These are phyloP conservation scores for Geosmithia flava DNA, from an alignment of 2,329 filamentous ascomycete species.

Conservation along the genomic window DNA sequence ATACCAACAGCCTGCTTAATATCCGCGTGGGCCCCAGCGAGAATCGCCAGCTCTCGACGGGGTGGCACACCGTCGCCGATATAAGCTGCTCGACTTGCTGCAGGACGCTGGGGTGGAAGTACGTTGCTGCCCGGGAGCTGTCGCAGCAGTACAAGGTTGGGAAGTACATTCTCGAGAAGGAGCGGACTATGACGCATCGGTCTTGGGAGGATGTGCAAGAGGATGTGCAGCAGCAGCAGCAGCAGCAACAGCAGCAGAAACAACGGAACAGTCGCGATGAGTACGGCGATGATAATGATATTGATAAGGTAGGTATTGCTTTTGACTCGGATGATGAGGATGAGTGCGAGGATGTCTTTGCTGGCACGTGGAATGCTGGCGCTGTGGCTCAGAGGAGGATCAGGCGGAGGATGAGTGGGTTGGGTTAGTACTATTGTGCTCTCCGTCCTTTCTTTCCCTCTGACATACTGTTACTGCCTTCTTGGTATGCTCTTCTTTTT, in stretches of 20 bases:
- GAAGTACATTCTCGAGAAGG: slow-evolving; percentile 55
- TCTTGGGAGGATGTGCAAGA: slow-evolving; percentile 35
- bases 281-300: slow-evolving; percentile 1
- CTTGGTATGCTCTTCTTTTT: too few relatives aligned
- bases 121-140: slow-evolving; percentile 47
- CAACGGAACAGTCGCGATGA: background rate
- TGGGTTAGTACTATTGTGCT: background rate
- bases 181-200: slow-evolving; percentile 37
- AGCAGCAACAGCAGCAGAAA: background rate
- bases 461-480: too few relatives aligned
- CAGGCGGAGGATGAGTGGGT: slow-evolving; percentile 6
- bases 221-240: background rate
- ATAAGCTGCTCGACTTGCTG: slow-evolving; percentile 45
- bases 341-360: slow-evolving; percentile 55
- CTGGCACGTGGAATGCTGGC: slow-evolving; percentile 46
- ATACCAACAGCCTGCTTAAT: slow-evolving; percentile 29
- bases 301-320: slow-evolving; percentile 22
- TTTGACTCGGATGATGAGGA: slow-evolving; percentile 56
- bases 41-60: slow-evolving; percentile 47
- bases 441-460: background rate
- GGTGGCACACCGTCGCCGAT: slow-evolving; percentile 51
- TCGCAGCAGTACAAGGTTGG: slow-evolving; percentile 55
- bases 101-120: slow-evolving; percentile 54
- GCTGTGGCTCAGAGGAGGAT: slow-evolving; percentile 33
- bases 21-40: slow-evolving; percentile 41